Percentiles rank a stretch among this genome's conserved stretches.
phyloP scores from a whole-genome alignment of 495 filamentous ascomycete genomes.

The Hypoxylon lienhwacheense region DNA sequence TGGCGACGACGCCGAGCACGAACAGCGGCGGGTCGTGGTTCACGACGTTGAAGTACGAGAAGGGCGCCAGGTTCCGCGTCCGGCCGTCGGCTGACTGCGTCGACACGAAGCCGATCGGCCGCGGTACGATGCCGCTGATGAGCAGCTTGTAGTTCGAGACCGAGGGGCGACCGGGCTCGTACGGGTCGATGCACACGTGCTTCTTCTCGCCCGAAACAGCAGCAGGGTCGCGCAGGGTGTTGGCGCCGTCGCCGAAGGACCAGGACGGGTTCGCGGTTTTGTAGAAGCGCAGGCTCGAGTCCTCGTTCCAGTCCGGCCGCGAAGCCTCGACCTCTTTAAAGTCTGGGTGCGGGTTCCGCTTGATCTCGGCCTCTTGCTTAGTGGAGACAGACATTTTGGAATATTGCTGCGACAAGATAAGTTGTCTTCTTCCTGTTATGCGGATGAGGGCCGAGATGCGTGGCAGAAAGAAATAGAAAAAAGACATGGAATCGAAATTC shows the following conservation, averaged over 20 bases:
- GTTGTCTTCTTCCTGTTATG: constrained; percentile 2
- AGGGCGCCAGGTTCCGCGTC: constrained; percentile 75
- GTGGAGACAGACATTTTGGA: constrained; percentile 42
- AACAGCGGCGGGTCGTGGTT: constrained; percentile 91
- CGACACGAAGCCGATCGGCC: constrained; percentile 66
- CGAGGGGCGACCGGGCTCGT: constrained; percentile 66
- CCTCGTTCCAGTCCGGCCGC: constrained; percentile 66
- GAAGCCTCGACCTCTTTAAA: constrained; percentile 75
- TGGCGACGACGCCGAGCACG: constrained; percentile 68
- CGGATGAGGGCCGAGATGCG: too few species aligned
- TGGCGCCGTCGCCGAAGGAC: constrained; percentile 77
- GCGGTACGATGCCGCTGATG: constrained; percentile 81
- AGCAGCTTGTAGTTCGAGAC: constrained; percentile 89
- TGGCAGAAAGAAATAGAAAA: too few species aligned
- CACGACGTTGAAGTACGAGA: constrained; percentile 80
- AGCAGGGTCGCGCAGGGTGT: constrained; percentile 46
- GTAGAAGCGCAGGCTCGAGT: constrained; percentile 60
- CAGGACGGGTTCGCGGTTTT: constrained; percentile 75
- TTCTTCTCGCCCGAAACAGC: constrained; percentile 51
- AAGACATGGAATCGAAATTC: too few species aligned
- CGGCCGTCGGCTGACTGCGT: constrained; percentile 51
- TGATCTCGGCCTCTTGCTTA: constrained; percentile 48
- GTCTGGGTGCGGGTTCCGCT: constrained; percentile 70
- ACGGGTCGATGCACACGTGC: constrained; percentile 82
- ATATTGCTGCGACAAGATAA: too few species aligned